Percentiles rank a stretch among this genome's conserved stretches.
Evolutionary conservation across 371 early-diverging fungal species (phyloP).

Genomic region (Dichotomocladium elegans): DNA sequence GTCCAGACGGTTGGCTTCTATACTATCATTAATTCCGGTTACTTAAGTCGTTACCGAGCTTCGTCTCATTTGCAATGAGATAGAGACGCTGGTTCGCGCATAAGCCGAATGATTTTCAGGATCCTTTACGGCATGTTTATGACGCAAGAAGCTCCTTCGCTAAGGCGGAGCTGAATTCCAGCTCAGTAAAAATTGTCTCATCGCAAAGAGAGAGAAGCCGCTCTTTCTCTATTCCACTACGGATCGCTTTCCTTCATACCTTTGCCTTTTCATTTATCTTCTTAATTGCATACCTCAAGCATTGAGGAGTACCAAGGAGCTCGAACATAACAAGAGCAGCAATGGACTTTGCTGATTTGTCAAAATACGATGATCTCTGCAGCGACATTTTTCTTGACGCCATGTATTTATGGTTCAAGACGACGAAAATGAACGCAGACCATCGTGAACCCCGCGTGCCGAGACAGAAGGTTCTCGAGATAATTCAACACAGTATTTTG

Average conservation of each 20-base stretch:
- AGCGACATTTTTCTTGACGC: conserved; percentile 67
- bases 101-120: too few relatives aligned
- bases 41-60: too few relatives aligned
- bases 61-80: too few relatives aligned
- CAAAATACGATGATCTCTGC: conserved; percentile 68
- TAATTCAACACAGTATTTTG: conserved; percentile 50
- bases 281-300: not conserved
- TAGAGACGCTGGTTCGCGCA: too few relatives aligned
- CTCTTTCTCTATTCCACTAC: not conserved
- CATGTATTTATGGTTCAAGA: conserved; percentile 63
- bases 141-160: too few relatives aligned
- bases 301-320: not conserved
- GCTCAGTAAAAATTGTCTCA: too few relatives aligned
- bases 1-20: too few relatives aligned
- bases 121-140: too few relatives aligned
- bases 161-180: too few relatives aligned
- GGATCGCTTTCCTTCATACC: not conserved
- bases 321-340: too few relatives aligned
- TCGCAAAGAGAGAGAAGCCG: too few relatives aligned
- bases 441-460: conserved; percentile 35
- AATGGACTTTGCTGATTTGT: conserved; percentile 50
- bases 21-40: too few relatives aligned
- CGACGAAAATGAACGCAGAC: conserved; percentile 54
- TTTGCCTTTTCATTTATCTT: not conserved
- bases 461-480: conserved; percentile 34